These are phyloP conservation scores for Hemerocallis citrina DNA, from an alignment of 106 monocot genomes.

Conservation along the genomic window DNA sequence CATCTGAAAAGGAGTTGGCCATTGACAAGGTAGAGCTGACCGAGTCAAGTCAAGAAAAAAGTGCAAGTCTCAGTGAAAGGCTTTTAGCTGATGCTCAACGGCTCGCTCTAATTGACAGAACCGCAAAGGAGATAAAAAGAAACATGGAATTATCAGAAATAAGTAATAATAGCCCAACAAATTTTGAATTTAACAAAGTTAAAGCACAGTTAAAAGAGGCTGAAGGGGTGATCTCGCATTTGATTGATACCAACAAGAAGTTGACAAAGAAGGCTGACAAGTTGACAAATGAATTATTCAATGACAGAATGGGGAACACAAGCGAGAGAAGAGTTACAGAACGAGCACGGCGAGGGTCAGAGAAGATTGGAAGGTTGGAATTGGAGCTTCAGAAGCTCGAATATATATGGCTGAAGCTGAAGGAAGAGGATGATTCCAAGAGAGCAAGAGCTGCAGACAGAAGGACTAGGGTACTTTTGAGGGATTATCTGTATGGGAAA, in stretches of 20 bases:
- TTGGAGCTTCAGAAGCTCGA: conserved; percentile 48
- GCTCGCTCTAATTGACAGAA: conserved; percentile 26
- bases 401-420: conserved; percentile 35
- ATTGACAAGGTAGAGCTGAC: conserved; percentile 28
- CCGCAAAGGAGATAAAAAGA: conserved; percentile 36
- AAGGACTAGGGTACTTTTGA: conserved; percentile 34
- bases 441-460: conserved; percentile 24
- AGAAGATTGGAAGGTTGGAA: conserved; percentile 53
- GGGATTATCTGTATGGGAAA: conserved; percentile 53
- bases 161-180: conserved; percentile 13
- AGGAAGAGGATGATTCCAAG: conserved; percentile 31
- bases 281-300: conserved; percentile 10
- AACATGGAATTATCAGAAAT: conserved; percentile 26
- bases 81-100: conserved; percentile 47
- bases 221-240: conserved; percentile 25
- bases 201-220: conserved; percentile 32
- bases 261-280: conserved; percentile 31
- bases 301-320: conserved; percentile 5
- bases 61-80: conserved; percentile 22
- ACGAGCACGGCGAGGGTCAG: conserved; percentile 25
- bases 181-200: conserved; percentile 23
- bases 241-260: conserved; percentile 35
- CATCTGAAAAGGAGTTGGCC: conserved; percentile 25
- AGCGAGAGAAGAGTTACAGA: conserved; percentile 26
- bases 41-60: conserved; percentile 17